These are phyloP conservation scores for Withania somnifera DNA, from an alignment of 305 asterid species.

Conservation along the genomic window DNA sequence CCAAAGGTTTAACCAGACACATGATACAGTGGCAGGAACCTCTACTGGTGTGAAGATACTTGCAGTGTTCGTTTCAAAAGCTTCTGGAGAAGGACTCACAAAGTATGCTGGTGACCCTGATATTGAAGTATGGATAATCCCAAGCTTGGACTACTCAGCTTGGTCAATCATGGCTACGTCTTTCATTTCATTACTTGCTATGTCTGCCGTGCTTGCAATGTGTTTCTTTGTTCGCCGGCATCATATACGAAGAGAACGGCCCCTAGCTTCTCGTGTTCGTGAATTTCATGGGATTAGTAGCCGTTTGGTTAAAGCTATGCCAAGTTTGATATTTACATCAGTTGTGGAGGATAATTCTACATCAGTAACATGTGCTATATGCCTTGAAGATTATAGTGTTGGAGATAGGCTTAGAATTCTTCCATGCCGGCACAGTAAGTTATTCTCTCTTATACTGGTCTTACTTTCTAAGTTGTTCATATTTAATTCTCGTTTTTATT, in stretches of 20 bases:
- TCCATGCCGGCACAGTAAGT: conserved; percentile 86
- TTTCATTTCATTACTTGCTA: conserved; percentile 67
- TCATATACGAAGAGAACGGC: conserved; percentile 44
- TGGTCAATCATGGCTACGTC: conserved; percentile 87
- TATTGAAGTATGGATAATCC: conserved; percentile 50
- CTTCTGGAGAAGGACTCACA: conserved; percentile 41
- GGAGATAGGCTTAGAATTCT: conserved; percentile 83
- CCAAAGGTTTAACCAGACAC: conserved; percentile 3
- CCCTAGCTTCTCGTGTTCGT: conserved; percentile 34
- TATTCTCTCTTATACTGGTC: background rate
- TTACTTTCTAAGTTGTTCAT: background rate
- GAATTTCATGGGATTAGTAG: conserved; percentile 85
- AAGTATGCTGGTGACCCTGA: conserved; percentile 35
- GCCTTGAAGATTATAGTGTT: conserved; percentile 71
- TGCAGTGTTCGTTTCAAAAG: conserved; percentile 63
- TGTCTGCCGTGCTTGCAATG: conserved; percentile 72
- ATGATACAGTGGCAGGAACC: conserved; percentile 73
- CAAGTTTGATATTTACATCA: conserved; percentile 61
- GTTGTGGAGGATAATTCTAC: conserved; percentile 66
- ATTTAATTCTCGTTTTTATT: background rate
- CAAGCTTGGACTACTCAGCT: conserved; percentile 56
- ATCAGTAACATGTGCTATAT: conserved; percentile 73
- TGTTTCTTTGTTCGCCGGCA: conserved; percentile 77
- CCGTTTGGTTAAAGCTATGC: conserved; percentile 81
- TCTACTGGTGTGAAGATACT: conserved; percentile 57